Percentiles rank a stretch among this genome's conserved stretches.
phyloP scores from a whole-genome alignment of 1,284 basidiomycete genomes.

The Cerrena zonata region DNA sequence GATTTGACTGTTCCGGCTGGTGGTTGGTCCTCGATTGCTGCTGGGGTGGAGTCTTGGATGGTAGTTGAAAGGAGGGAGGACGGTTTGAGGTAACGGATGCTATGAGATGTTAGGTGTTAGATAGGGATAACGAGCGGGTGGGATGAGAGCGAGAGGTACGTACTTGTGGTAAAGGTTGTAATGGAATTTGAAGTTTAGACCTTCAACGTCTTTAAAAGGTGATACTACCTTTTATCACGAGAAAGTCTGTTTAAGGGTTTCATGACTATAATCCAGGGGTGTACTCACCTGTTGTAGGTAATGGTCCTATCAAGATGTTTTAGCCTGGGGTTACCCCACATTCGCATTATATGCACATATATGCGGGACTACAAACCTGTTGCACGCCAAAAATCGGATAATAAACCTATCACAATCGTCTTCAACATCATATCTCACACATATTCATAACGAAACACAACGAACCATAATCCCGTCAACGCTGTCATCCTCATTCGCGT shows the following conservation, averaged over 20 bases:
- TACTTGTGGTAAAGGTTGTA: constrained; percentile 97
- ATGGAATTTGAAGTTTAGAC: constrained; percentile 91
- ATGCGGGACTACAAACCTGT: constrained; percentile 50
- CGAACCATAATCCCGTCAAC: constrained; percentile 95
- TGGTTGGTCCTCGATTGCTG: constrained; percentile 51
- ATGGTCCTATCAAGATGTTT: constrained; percentile 63
- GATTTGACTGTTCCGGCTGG: constrained; percentile 85
- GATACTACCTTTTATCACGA: constrained; percentile 63
- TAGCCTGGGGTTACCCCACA: constrained; percentile 3
- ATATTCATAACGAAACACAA: constrained; percentile 4
- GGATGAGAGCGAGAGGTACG: constrained; percentile 18
- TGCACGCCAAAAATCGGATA: constrained; percentile 86
- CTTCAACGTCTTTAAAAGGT: constrained; percentile 95
- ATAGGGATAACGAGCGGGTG: too few relatives aligned
- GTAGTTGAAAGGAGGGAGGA: constrained; percentile 49
- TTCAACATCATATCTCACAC: neutral
- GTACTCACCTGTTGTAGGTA: constrained; percentile 80
- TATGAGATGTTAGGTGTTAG: constrained; percentile 31
- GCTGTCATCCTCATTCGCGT: constrained; percentile 81
- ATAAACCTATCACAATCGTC: constrained; percentile 62
- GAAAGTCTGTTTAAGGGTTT: neutral
- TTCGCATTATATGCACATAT: constrained; percentile 6
- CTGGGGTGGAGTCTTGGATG: constrained; percentile 29
- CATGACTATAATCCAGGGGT: neutral
- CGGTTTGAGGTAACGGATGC: constrained; percentile 74